These are phyloP conservation scores for Eutypa lata DNA, from an alignment of 2,329 filamentous ascomycete species.

Conservation along the genomic window DNA sequence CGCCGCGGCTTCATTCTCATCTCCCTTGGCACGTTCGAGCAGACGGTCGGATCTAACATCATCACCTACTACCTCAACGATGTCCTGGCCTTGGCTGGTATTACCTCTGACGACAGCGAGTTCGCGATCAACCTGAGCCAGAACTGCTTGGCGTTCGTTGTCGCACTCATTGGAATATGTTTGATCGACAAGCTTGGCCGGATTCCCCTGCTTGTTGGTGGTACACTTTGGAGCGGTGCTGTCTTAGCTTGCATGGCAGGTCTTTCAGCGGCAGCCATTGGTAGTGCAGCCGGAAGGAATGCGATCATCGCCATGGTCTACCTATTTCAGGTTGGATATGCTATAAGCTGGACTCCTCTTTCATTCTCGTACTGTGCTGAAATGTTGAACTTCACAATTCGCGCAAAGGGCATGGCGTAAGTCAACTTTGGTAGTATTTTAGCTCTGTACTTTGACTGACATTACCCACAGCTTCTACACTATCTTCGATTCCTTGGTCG, in stretches of 20 bases:
- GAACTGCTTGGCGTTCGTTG: slow-evolving; percentile 1
- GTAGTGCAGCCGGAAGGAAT: background rate
- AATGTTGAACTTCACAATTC: slow-evolving; percentile 4
- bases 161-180: slow-evolving; percentile 2
- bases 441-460: no score
- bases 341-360: slow-evolving; percentile 1
- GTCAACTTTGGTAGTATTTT: no score
- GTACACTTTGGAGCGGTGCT: background rate
- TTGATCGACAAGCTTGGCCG: slow-evolving; percentile 12
- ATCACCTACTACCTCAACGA: slow-evolving; percentile 2
- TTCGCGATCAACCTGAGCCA: slow-evolving; percentile 8
- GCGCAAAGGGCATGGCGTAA: slow-evolving; percentile 4
- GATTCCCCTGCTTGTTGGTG: slow-evolving; percentile 10
- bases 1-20: slow-evolving; percentile 2
- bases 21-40: slow-evolving; percentile 2
- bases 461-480: background rate
- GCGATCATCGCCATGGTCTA: slow-evolving; percentile 4
- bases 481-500: slow-evolving; percentile 1
- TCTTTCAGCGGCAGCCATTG: slow-evolving; percentile 1
- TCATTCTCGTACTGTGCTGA: slow-evolving; percentile 4
- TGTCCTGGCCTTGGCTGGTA: slow-evolving; percentile 2
- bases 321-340: slow-evolving; percentile 1
- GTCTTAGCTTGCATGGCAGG: slow-evolving; percentile 2
- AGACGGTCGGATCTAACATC: slow-evolving; percentile 3
- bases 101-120: background rate